Evolutionary conservation across 1,284 basidiomycete genomes (phyloP), one percentile per base, ranked within the genome.

Genomic region (Malassezia caprae): DNA sequence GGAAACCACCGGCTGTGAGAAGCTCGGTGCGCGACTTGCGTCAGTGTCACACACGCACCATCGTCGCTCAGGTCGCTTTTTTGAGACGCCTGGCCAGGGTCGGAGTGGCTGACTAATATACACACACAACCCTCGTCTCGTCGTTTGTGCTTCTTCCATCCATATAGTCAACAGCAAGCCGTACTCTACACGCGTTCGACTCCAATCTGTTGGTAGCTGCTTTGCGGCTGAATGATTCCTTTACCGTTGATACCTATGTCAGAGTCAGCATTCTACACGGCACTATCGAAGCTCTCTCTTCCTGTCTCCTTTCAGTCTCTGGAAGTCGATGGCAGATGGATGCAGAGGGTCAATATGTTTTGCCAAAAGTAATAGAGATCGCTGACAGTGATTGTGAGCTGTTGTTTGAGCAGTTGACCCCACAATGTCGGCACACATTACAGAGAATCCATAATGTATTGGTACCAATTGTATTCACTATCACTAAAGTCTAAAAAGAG

Each of bases 1-100:
- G 87, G 69, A 79, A 76, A 30, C 78, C 78, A 47, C 87, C 88
- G 48, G 88, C 85, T 71, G 90, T 91, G 58, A 94, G 82, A 21
- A 91, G 86, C 75, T 94, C 90, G 52, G 88, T 79, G 58, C 88
- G 78, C 49, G 87, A 90, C 72, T 75, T 11, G 8, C 11, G 37
- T 39, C 19, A 39, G 37, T 15, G 17, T 19, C 17, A 15, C 10
- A 2, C 19, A 56, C 53, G 15, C 24, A 56, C 54, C 54, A 56
- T 56, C 11, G 31, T 39, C 37, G 37, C 37, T 39, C 19, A 19
- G 10, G 37, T 12, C 17, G 37, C 37, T 21, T 10, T 19, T n/a
- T 13, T 23, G 49, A 10, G 19, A 50, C 26, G 48, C 39, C 23
- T 27, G 26, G n/a, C 42, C 32, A n/a, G 15, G 4, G 11, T n/a